Conservation (phyloP, 345 rosid genomes). For the Ceriops decandra region DNA sequence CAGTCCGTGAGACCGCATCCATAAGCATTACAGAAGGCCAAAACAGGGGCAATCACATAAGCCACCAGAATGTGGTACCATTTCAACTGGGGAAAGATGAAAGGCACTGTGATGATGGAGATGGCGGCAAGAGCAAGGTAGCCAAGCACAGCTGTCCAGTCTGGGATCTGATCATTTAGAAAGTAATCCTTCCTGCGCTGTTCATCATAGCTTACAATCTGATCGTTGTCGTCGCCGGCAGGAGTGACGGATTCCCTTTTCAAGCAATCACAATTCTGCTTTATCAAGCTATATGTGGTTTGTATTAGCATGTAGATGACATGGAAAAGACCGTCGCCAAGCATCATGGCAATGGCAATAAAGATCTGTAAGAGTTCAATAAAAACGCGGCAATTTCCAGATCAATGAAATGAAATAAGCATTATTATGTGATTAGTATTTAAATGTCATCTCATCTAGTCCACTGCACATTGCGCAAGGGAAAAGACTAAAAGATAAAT, state of each 20-base stretch:
- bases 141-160: slow-evolving; percentile 50
- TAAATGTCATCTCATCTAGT: too few species aligned
- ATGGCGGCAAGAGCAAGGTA: slow-evolving; percentile 50
- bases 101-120: slow-evolving; percentile 54
- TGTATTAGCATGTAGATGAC: slow-evolving; percentile 48
- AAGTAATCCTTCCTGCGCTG: slow-evolving; percentile 50
- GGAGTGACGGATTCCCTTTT: slow-evolving; percentile 1
- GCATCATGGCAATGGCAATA: slow-evolving; percentile 82
- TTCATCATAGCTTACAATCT: slow-evolving; percentile 34
- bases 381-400: too few species aligned
- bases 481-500: not conserved
- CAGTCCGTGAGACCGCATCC: slow-evolving; percentile 88
- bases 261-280: slow-evolving; percentile 7
- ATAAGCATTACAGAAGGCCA: slow-evolving; percentile 87
- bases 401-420: too few species aligned
- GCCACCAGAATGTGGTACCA: slow-evolving; percentile 74
- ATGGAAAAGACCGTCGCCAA: slow-evolving; percentile 83
- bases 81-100: slow-evolving; percentile 62
- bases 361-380: slow-evolving; percentile 39
- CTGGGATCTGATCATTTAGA: slow-evolving; percentile 68
- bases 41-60: slow-evolving; percentile 62
- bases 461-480: too few species aligned
- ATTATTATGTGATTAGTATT: too few species aligned
- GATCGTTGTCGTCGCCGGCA: not conserved
- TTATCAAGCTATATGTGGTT: slow-evolving; percentile 38